phyloP scores from a whole-genome alignment of 2,329 filamentous ascomycete genomes.

The Didymella pinodella region DNA sequence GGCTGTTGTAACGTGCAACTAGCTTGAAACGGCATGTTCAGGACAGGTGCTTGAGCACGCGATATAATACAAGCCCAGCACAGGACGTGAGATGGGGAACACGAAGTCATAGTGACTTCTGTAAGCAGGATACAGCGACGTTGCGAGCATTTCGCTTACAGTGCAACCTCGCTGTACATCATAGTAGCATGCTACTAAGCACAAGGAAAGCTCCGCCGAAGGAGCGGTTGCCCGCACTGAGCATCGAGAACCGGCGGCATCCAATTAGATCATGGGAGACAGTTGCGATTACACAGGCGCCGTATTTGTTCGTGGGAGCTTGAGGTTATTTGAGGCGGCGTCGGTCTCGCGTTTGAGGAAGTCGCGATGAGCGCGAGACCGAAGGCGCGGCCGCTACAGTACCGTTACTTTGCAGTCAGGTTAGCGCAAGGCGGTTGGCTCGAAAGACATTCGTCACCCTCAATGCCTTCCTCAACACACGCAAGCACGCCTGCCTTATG shows the following conservation, averaged over 20 bases:
- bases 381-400: neutral
- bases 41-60: neutral
- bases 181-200: neutral
- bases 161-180: neutral
- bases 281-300: neutral
- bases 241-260: neutral
- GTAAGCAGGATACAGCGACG: neutral
- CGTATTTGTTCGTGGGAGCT: neutral
- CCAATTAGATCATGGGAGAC: neutral
- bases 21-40: neutral
- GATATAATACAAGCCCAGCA: neutral
- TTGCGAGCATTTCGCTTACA: neutral
- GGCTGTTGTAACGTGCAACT: neutral
- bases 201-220: neutral
- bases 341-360: neutral
- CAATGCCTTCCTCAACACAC: neutral
- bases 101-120: neutral
- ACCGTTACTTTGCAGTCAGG: neutral
- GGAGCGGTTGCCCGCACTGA: neutral
- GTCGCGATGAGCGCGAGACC: neutral
- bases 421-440: neutral
- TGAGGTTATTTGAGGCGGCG: neutral
- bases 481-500: constrained; percentile 15
- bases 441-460: neutral
- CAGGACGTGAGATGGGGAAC: neutral